phyloP scores from a whole-genome alignment of 371 early-diverging fungal genomes.

The Mycotypha africana region DNA sequence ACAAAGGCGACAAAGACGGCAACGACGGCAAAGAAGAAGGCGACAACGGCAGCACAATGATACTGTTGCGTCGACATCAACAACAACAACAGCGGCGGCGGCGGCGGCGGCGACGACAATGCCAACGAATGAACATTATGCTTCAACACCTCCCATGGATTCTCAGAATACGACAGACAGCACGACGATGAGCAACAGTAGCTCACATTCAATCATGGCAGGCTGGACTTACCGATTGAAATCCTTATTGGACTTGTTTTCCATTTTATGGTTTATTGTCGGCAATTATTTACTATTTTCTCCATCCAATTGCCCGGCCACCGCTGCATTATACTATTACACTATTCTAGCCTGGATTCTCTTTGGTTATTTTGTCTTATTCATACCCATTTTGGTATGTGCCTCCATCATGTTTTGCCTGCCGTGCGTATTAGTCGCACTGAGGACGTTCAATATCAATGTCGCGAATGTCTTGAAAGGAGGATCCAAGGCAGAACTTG shows the following conservation, averaged over 20 bases:
- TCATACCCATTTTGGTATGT: slow-evolving; percentile 56
- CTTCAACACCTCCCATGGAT: neutral
- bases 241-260: slow-evolving; percentile 55
- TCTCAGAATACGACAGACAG: neutral
- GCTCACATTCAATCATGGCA: neutral
- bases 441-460: slow-evolving; percentile 51
- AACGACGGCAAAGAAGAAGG: neutral
- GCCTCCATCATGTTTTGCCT: slow-evolving; percentile 59
- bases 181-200: neutral
- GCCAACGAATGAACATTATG: neutral
- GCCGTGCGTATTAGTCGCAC: slow-evolving; percentile 47
- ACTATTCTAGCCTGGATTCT: slow-evolving; percentile 55
- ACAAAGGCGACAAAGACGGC: neutral
- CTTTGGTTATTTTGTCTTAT: slow-evolving; percentile 59
- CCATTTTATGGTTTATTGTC: slow-evolving; percentile 62
- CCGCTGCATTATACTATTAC: slow-evolving; percentile 51
- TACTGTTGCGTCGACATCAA: neutral
- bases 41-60: neutral
- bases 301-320: slow-evolving; percentile 27
- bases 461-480: slow-evolving; percentile 45
- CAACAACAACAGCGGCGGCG: neutral
- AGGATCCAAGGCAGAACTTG: slow-evolving; percentile 51
- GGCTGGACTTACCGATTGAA: slow-evolving; percentile 30
- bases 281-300: slow-evolving; percentile 68
- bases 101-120: neutral